These are phyloP conservation scores for Fusarium aywerte DNA, from an alignment of 2,329 filamentous ascomycete species.

Conservation along the genomic window DNA sequence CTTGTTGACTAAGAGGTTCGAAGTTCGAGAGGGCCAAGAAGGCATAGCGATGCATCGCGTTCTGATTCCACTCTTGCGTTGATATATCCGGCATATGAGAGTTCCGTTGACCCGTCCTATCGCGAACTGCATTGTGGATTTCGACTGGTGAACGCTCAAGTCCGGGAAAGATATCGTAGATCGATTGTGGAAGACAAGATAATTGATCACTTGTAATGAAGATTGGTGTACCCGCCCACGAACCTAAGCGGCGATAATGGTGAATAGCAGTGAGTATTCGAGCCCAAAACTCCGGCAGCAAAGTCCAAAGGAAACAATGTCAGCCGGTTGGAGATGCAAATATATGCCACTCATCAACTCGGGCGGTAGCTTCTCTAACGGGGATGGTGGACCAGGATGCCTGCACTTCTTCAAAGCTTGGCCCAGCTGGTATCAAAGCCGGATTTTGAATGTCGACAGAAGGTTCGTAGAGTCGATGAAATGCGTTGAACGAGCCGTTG, in stretches of 20 bases:
- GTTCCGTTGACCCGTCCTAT: neutral
- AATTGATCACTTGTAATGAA: neutral
- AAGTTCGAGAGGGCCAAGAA: neutral
- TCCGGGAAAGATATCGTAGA: neutral
- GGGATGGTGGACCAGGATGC: neutral
- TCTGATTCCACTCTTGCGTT: neutral
- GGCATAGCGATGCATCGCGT: neutral
- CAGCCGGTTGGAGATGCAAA: neutral
- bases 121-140: too few relatives aligned
- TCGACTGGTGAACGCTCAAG: too few relatives aligned
- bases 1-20: neutral
- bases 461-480: neutral
- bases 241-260: neutral
- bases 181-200: neutral
- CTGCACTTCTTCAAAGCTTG: neutral
- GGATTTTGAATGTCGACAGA: neutral
- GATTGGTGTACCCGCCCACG: neutral
- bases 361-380: neutral
- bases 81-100: neutral
- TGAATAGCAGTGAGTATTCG: neutral
- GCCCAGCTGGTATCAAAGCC: neutral
- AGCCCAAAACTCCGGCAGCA: neutral
- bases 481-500: neutral
- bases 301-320: neutral
- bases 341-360: neutral